Conservation (phyloP, 768 basidiomycete species). For the Psilocybe sp. region DNA sequence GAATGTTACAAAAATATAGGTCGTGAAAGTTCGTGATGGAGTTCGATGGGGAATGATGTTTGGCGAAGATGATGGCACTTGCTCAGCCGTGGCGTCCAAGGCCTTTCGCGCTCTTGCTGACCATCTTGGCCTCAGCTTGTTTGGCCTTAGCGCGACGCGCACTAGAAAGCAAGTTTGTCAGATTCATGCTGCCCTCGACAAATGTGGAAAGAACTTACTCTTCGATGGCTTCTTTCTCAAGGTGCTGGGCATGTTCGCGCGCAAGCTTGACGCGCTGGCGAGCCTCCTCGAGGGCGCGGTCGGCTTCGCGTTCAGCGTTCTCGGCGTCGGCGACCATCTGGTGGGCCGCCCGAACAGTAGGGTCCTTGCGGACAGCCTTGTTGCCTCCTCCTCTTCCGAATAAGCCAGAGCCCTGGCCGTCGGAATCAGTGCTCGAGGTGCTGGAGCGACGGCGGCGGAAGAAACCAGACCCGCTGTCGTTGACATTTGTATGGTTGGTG, state of each 20-base stretch:
- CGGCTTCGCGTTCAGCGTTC: constrained; percentile 48
- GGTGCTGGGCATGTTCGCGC: constrained; percentile 39
- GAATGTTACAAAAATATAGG: too few species aligned
- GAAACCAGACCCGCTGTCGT: constrained; percentile 15
- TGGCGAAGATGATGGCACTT: background rate
- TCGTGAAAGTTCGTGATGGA: too few species aligned
- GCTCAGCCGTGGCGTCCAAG: constrained; percentile 39
- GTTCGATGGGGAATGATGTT: background rate
- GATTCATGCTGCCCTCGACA: background rate
- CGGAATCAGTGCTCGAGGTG: constrained; percentile 9
- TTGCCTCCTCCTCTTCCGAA: constrained; percentile 21
- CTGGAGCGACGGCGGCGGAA: constrained; percentile 20
- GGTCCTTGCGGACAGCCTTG: constrained; percentile 31
- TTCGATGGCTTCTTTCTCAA: constrained; percentile 51
- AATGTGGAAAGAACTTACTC: constrained; percentile 38
- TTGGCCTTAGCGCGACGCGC: constrained; percentile 49
- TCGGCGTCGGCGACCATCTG: constrained; percentile 51
- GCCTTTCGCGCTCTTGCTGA: constrained; percentile 44
- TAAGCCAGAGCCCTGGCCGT: constrained; percentile 20
- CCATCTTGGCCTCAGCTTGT: constrained; percentile 47
- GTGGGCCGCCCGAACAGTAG: constrained; percentile 44
- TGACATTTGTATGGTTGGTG: background rate
- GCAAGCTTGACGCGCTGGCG: constrained; percentile 45
- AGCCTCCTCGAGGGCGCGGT: constrained; percentile 45
- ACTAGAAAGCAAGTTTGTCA: constrained; percentile 22